Percentiles rank a stretch among this genome's conserved stretches.
Evolutionary conservation across 2,329 filamentous ascomycete genomes (phyloP).

Genomic region (Fusarium graminum): DNA sequence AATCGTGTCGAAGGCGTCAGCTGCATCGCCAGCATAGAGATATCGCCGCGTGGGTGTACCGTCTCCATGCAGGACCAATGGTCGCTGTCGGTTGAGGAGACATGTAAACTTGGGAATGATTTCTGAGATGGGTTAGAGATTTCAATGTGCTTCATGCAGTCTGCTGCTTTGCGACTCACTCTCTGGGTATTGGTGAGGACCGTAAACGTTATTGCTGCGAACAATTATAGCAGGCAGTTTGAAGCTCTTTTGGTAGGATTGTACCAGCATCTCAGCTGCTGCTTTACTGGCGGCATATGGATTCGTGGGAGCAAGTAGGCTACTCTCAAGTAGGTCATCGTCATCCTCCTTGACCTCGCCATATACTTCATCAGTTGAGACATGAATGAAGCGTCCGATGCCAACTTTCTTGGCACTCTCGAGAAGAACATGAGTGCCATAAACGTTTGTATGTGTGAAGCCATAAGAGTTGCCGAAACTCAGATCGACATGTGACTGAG

Average conservation of each 20-base stretch:
- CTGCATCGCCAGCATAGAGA: slow-evolving; percentile 82
- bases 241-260: slow-evolving; percentile 87
- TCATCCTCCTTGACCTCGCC: slow-evolving; percentile 81
- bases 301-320: slow-evolving; percentile 82
- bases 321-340: slow-evolving; percentile 78
- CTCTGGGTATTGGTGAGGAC: slow-evolving; percentile 85
- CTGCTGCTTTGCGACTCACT: slow-evolving; percentile 65
- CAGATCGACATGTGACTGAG: slow-evolving; percentile 86
- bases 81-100: slow-evolving; percentile 74
- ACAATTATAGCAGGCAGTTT: slow-evolving; percentile 84
- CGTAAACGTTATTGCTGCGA: slow-evolving; percentile 87
- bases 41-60: slow-evolving; percentile 81
- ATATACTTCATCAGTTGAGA: slow-evolving; percentile 89
- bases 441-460: slow-evolving; percentile 85
- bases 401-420: slow-evolving; percentile 80
- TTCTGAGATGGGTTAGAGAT: slow-evolving; percentile 62
- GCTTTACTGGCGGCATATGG: slow-evolving; percentile 86
- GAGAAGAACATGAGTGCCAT: slow-evolving; percentile 84
- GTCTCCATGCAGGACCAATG: slow-evolving; percentile 81
- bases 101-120: slow-evolving; percentile 87
- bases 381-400: slow-evolving; percentile 81
- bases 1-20: slow-evolving; percentile 86
- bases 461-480: slow-evolving; percentile 86
- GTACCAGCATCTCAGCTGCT: slow-evolving; percentile 87
- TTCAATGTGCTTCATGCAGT: neutral